Percentiles rank a stretch among this genome's conserved stretches.
Evolutionary conservation across 164 flowering plant species (phyloP).

Genomic region (Aristolochia contorta): DNA sequence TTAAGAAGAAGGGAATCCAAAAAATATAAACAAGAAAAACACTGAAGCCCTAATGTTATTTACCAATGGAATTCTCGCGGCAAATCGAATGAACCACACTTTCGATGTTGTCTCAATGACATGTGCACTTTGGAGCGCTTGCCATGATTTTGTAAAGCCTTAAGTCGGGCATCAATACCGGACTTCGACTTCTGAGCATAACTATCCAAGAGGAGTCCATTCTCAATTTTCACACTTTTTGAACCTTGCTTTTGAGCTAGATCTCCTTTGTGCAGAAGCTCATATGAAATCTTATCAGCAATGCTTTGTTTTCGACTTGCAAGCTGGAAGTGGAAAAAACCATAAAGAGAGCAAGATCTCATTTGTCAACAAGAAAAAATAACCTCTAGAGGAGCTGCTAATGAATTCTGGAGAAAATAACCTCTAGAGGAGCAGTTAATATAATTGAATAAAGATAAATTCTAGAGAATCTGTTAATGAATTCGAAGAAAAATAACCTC

Average conservation of each 20-base stretch:
- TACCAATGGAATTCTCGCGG: conserved; percentile 53
- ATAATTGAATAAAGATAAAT: neutral
- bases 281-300: conserved; percentile 42
- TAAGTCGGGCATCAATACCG: conserved; percentile 22
- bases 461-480: neutral
- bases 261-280: conserved; percentile 68
- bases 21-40: neutral
- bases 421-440: too few species aligned
- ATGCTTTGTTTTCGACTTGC: conserved; percentile 24
- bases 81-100: conserved; percentile 42
- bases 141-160: conserved; percentile 30
- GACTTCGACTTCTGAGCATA: conserved; percentile 28
- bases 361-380: too few species aligned
- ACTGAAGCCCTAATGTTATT: conserved; percentile 7
- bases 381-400: too few species aligned
- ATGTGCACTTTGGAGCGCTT: conserved; percentile 66
- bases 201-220: conserved; percentile 68
- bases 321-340: conserved; percentile 21
- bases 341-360: too few species aligned
- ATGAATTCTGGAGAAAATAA: too few species aligned
- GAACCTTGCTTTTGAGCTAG: conserved; percentile 67
- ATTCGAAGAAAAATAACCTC: neutral
- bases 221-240: conserved; percentile 51
- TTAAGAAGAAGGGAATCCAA: neutral
- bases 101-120: conserved; percentile 64